These are phyloP conservation scores for Apiospora phragmitis DNA, from an alignment of 2,329 filamentous ascomycete genomes.

Conservation along the genomic window DNA sequence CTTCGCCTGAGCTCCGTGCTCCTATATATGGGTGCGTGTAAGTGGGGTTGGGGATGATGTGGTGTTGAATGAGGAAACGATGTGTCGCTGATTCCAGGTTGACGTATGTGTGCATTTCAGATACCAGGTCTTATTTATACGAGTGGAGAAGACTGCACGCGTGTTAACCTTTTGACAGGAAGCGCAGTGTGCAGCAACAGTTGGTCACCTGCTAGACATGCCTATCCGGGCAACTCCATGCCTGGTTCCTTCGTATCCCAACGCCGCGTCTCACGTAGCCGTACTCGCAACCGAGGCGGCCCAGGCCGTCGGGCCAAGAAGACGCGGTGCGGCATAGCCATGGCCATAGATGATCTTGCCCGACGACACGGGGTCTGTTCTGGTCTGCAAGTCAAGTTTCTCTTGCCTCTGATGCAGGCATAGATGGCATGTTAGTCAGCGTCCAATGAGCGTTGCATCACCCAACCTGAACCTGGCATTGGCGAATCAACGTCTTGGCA, in stretches of 20 bases:
- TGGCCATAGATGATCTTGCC: background rate
- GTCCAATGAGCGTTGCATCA: background rate
- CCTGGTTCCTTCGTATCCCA: background rate
- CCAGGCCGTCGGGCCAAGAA: background rate
- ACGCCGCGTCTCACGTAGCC: background rate
- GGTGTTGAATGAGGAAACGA: background rate
- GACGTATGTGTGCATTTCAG: background rate
- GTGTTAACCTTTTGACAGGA: background rate
- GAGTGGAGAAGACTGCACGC: background rate
- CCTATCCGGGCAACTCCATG: background rate
- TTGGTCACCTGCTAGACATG: background rate
- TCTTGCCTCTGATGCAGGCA: background rate
- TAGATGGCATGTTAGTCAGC: background rate
- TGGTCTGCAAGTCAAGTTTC: background rate
- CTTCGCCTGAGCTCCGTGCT: background rate
- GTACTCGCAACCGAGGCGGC: background rate
- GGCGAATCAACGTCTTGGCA: background rate
- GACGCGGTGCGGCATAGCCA: background rate
- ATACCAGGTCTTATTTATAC: constrained; percentile 1
- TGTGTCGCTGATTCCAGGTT: background rate
- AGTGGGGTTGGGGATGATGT: background rate
- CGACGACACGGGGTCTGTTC: background rate
- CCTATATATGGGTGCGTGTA: background rate
- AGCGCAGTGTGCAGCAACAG: background rate
- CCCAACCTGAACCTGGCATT: background rate